phyloP scores from a whole-genome alignment of 2,329 filamentous ascomycete species.

The Alternaria sp. region DNA sequence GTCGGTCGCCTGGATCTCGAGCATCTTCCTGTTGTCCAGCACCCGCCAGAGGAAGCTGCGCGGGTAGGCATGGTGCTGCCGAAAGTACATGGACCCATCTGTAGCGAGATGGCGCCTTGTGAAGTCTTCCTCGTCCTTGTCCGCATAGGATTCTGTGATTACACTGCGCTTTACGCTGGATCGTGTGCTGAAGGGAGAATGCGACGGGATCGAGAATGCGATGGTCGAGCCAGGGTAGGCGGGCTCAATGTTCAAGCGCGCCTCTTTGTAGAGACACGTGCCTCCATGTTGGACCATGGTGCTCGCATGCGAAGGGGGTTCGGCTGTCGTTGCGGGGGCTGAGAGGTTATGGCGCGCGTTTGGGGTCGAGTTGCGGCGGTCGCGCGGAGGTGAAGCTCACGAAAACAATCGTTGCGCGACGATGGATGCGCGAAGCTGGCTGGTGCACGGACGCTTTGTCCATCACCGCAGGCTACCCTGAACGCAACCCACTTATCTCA shows the following conservation, averaged over 20 bases:
- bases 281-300: conserved; percentile 70
- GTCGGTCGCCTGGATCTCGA: conserved; percentile 86
- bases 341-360: conserved; percentile 18
- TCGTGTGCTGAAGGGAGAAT: conserved; percentile 40
- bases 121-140: conserved; percentile 75
- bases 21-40: conserved; percentile 75
- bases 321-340: conserved; percentile 1
- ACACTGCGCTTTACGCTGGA: conserved; percentile 42
- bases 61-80: conserved; percentile 75
- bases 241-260: conserved; percentile 80
- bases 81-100: conserved; percentile 83
- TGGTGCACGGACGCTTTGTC: conserved; percentile 23
- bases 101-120: conserved; percentile 72
- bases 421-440: conserved; percentile 27
- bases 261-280: conserved; percentile 82
- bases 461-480: neutral
- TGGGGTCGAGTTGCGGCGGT: conserved; percentile 18
- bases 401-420: conserved; percentile 41
- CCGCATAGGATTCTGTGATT: conserved; percentile 47
- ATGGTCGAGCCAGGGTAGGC: conserved; percentile 72
- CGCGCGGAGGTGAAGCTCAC: conserved; percentile 30
- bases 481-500: neutral
- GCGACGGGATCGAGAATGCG: conserved; percentile 60
- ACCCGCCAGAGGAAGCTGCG: conserved; percentile 91
- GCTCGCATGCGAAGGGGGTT: conserved; percentile 61